These are phyloP conservation scores for Paecilomyces sp. DNA, from an alignment of 2,329 filamentous ascomycete species.

Conservation along the genomic window DNA sequence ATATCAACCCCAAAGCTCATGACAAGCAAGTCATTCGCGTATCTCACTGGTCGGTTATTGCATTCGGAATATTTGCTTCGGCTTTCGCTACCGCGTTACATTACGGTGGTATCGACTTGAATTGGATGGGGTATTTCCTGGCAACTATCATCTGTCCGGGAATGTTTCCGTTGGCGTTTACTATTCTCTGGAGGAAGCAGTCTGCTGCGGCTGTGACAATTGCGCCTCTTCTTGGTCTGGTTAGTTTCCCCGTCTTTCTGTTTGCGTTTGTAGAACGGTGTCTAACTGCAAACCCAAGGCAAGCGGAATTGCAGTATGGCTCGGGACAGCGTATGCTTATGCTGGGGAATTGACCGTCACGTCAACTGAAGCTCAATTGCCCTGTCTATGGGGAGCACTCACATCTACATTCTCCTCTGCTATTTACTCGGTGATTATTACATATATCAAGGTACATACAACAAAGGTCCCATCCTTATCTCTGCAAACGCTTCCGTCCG, in stretches of 20 bases:
- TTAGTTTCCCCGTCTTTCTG: neutral
- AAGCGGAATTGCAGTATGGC: constrained; percentile 30
- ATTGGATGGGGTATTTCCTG: constrained; percentile 6
- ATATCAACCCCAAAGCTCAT: constrained; percentile 4
- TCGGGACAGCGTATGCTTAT: constrained; percentile 23
- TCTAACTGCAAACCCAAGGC: constrained; percentile 1
- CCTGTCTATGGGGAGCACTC: constrained; percentile 10
- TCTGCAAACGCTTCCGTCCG: no score
- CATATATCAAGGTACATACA: constrained; percentile 2
- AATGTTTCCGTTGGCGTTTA: constrained; percentile 5
- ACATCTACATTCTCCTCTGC: constrained; percentile 35
- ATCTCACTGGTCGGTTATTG: constrained; percentile 3
- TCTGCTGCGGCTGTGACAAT: constrained; percentile 2
- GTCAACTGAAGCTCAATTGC: constrained; percentile 18
- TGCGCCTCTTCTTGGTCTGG: constrained; percentile 4
- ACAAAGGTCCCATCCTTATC: neutral
- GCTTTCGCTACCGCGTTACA: constrained; percentile 4
- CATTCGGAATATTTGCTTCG: constrained; percentile 3
- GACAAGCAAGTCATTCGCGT: constrained; percentile 4
- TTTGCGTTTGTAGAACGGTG: neutral
- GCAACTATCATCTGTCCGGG: constrained; percentile 6
- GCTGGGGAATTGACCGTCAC: constrained; percentile 26
- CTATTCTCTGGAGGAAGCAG: constrained; percentile 4
- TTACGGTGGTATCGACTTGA: constrained; percentile 4
- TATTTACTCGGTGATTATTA: constrained; percentile 33